Evolutionary conservation across 208 protist genomes (phyloP).

Genomic region (Crithidia brevicula): DNA sequence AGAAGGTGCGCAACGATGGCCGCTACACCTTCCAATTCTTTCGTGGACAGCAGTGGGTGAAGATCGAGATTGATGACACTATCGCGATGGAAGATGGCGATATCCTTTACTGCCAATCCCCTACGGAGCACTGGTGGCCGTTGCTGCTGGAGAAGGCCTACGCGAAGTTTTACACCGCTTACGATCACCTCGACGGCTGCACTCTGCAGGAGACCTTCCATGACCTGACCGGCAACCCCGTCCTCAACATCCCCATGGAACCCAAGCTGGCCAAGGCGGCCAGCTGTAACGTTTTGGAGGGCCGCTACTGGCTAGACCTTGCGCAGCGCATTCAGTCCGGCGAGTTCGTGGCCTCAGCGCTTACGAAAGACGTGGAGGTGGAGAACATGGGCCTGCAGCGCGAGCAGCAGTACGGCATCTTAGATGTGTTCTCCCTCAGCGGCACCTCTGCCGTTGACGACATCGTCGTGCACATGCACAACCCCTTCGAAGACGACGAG

Average conservation of each 20-base stretch:
- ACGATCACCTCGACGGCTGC: constrained; percentile 76
- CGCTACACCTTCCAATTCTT: constrained; percentile 90
- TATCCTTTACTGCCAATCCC: constrained; percentile 68
- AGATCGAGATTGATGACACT: constrained; percentile 81
- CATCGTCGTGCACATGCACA: constrained; percentile 72
- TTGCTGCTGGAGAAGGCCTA: constrained; percentile 92
- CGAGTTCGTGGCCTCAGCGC: constrained; percentile 52
- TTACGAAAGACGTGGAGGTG: constrained; percentile 60
- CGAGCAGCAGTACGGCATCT: constrained; percentile 83
- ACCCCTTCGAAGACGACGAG: constrained; percentile 84
- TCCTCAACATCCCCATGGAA: constrained; percentile 75
- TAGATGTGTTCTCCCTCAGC: constrained; percentile 77
- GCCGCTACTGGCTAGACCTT: constrained; percentile 68
- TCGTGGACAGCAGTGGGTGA: constrained; percentile 72
- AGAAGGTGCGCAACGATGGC: constrained; percentile 78
- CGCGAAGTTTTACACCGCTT: constrained; percentile 88
- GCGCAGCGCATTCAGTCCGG: constrained; percentile 64
- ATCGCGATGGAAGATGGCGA: constrained; percentile 65
- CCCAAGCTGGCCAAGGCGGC: constrained; percentile 72
- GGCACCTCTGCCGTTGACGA: constrained; percentile 63
- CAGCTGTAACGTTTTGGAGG: constrained; percentile 45
- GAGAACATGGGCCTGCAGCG: constrained; percentile 72
- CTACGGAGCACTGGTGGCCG: constrained; percentile 81
- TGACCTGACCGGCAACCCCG: constrained; percentile 82
- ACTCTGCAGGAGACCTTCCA: constrained; percentile 78